Evolutionary conservation across 768 basidiomycete genomes (phyloP).

Genomic region (Russula earlei): DNA sequence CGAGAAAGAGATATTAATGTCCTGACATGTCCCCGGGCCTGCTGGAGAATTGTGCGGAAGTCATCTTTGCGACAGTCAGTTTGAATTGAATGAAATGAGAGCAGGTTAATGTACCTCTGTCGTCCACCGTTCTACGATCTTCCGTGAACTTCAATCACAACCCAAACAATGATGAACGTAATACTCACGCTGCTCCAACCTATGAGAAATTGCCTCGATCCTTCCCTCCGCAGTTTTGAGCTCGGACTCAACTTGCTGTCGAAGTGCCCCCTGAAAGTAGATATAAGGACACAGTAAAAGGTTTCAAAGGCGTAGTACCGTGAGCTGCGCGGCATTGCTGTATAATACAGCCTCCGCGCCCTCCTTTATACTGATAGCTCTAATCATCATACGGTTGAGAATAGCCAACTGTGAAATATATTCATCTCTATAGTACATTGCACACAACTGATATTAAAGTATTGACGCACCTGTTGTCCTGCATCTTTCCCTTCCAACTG

Average conservation of each 20-base stretch:
- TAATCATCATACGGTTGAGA: slow-evolving; percentile 18
- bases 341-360: slow-evolving; percentile 18
- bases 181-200: slow-evolving; percentile 15
- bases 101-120: slow-evolving; percentile 10
- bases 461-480: slow-evolving; percentile 10
- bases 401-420: slow-evolving; percentile 3
- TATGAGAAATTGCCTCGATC: slow-evolving; percentile 17
- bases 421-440: not conserved
- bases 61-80: slow-evolving; percentile 39
- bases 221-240: slow-evolving; percentile 12
- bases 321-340: slow-evolving; percentile 3
- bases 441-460: not conserved
- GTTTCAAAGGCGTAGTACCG: slow-evolving; percentile 1
- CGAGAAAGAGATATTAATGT: slow-evolving; percentile 42
- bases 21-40: slow-evolving; percentile 50
- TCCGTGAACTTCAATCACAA: not conserved
- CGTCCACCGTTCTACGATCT: slow-evolving; percentile 18
- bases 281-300: not conserved
- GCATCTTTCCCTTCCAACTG: slow-evolving; percentile 18
- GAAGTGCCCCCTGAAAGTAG: slow-evolving; percentile 5
- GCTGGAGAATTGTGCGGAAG: slow-evolving; percentile 61
- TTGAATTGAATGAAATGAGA: not conserved
- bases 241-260: slow-evolving; percentile 19
- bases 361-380: slow-evolving; percentile 19
- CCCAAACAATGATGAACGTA: not conserved